These are phyloP conservation scores for Pichia nanzhaoensis DNA, from an alignment of 805 yeast genomes.

Conservation along the genomic window DNA sequence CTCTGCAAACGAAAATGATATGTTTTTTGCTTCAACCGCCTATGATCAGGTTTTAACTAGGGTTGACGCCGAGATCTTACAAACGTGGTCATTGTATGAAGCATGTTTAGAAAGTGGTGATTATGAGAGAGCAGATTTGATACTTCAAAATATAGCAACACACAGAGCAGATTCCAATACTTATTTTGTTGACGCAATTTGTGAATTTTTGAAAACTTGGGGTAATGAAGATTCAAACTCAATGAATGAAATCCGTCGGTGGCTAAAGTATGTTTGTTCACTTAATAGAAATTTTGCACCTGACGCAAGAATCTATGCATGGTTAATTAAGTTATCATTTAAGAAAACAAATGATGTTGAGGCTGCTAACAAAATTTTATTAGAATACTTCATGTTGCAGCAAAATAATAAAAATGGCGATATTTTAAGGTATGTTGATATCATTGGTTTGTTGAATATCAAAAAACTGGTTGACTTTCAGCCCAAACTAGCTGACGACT, in stretches of 20 bases:
- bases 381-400: constrained; percentile 13
- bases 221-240: constrained; percentile 25
- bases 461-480: constrained; percentile 31
- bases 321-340: constrained; percentile 24
- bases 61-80: constrained; percentile 20
- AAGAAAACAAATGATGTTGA: constrained; percentile 18
- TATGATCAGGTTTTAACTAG: constrained; percentile 26
- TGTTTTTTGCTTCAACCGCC: constrained; percentile 18
- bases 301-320: constrained; percentile 27
- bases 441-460: constrained; percentile 39
- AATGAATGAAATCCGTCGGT: constrained; percentile 19
- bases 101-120: constrained; percentile 66
- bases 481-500: constrained; percentile 20
- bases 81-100: constrained; percentile 64
- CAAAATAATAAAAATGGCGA: constrained; percentile 26
- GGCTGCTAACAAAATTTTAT: constrained; percentile 14
- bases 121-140: constrained; percentile 61
- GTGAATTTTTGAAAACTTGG: constrained; percentile 47
- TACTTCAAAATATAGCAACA: constrained; percentile 51
- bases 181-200: constrained; percentile 58
- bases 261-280: constrained; percentile 22
- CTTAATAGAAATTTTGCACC: constrained; percentile 17
- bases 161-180: constrained; percentile 20
- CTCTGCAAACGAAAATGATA: constrained; percentile 7
- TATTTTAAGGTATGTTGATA: constrained; percentile 38